phyloP scores from a whole-genome alignment of 257 asterid species.

The Pogostemon cablin region DNA sequence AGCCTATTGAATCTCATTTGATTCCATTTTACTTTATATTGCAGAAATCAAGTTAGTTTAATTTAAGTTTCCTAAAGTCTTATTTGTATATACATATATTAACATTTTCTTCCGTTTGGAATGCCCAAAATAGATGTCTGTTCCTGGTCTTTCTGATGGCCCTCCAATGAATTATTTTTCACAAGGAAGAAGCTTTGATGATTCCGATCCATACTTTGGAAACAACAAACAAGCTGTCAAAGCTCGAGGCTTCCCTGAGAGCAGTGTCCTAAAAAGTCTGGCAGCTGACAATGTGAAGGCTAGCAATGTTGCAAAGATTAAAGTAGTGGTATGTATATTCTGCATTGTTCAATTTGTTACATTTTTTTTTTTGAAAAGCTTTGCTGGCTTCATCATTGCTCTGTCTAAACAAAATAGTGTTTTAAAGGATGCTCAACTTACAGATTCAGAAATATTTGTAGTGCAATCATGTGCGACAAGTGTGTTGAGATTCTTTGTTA shows the following conservation, averaged over 20 bases:
- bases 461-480: constrained; percentile 21
- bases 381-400: neutral
- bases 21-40: neutral
- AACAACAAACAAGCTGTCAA: constrained; percentile 69
- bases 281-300: constrained; percentile 83
- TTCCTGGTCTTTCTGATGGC: constrained; percentile 64
- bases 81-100: neutral
- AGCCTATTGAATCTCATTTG: constrained; percentile 3
- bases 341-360: neutral
- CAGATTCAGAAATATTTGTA: constrained; percentile 2
- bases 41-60: constrained; percentile 13
- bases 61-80: constrained; percentile 22
- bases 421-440: neutral
- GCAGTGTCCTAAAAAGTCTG: constrained; percentile 60
- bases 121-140: constrained; percentile 51
- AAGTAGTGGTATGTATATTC: constrained; percentile 78
- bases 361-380: neutral
- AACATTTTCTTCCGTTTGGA: neutral
- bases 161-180: constrained; percentile 62
- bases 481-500: constrained; percentile 11
- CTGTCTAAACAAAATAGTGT: neutral
- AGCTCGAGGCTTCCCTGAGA: constrained; percentile 67
- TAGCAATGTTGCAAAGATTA: constrained; percentile 92
- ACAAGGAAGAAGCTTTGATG: constrained; percentile 80
- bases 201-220: constrained; percentile 62